phyloP scores from a whole-genome alignment of 1,284 basidiomycete species.

The Sphagnurus paluster region DNA sequence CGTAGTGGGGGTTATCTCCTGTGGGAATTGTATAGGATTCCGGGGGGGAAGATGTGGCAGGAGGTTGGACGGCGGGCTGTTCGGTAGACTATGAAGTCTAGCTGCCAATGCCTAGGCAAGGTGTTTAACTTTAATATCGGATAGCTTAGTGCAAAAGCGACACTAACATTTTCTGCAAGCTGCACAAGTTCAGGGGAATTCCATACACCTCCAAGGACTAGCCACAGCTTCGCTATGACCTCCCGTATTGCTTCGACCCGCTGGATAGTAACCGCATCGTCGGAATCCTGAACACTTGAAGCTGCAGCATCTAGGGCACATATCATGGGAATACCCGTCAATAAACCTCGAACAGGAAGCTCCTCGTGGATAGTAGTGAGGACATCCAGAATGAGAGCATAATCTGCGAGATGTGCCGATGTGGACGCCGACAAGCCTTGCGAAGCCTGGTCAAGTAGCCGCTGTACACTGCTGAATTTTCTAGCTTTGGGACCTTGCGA shows the following conservation, averaged over 20 bases:
- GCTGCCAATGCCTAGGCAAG: constrained; percentile 36
- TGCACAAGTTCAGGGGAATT: constrained; percentile 54
- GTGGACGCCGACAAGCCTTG: constrained; percentile 42
- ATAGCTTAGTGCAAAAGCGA: not conserved
- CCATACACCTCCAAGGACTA: constrained; percentile 73
- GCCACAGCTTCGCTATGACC: constrained; percentile 66
- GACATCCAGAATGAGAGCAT: constrained; percentile 71
- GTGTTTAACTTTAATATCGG: constrained; percentile 1
- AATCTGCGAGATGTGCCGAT: constrained; percentile 72
- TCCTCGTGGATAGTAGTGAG: constrained; percentile 69
- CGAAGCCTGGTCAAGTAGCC: constrained; percentile 49
- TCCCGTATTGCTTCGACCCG: constrained; percentile 65
- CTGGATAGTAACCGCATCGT: constrained; percentile 39
- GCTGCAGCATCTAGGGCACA: constrained; percentile 65
- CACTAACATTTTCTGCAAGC: constrained; percentile 56
- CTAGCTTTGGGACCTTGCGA: constrained; percentile 46
- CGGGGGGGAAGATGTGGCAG: constrained; percentile 37
- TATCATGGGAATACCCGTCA: constrained; percentile 86
- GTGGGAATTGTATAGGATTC: constrained; percentile 34
- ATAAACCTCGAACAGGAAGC: constrained; percentile 70
- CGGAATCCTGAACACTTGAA: constrained; percentile 41
- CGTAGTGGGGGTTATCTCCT: constrained; percentile 19
- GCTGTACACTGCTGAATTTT: constrained; percentile 55
- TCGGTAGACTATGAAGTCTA: too few relatives aligned
- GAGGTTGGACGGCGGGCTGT: constrained; percentile 34